phyloP scores from a whole-genome alignment of 768 basidiomycete species.

The Leccinum sublutescens region DNA sequence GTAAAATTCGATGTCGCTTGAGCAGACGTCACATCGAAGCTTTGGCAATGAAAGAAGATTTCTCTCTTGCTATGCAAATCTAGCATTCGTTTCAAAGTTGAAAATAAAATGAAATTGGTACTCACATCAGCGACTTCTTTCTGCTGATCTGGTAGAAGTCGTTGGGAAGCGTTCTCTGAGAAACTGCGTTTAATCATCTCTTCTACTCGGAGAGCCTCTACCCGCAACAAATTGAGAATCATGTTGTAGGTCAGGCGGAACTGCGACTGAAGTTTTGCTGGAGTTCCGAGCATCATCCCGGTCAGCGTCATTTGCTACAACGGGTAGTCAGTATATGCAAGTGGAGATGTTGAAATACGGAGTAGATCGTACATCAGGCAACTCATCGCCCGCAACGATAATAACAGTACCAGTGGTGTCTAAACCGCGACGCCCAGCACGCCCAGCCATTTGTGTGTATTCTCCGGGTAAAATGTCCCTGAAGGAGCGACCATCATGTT shows the following conservation, averaged over 20 bases:
- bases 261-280: constrained; percentile 90
- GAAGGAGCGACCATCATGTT: constrained; percentile 93
- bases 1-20: constrained; percentile 67
- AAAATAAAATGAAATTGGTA: not conserved
- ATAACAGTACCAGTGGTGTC: constrained; percentile 96
- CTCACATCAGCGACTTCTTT: constrained; percentile 79
- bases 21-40: constrained; percentile 67
- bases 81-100: constrained; percentile 6
- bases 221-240: constrained; percentile 95
- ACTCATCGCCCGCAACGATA: constrained; percentile 75
- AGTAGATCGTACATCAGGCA: constrained; percentile 70
- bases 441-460: constrained; percentile 99
- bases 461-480: constrained; percentile 88
- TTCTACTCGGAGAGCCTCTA: constrained; percentile 93
- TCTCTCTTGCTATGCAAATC: constrained; percentile 62
- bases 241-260: constrained; percentile 99
- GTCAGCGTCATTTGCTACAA: constrained; percentile 67
- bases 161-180: constrained; percentile 95
- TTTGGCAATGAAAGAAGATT: constrained; percentile 57
- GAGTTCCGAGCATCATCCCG: constrained; percentile 93
- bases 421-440: constrained; percentile 93
- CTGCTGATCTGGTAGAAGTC: constrained; percentile 90
- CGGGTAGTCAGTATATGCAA: not conserved
- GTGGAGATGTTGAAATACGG: not conserved
- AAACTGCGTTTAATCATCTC: constrained; percentile 99